Evolutionary conservation across 2,329 filamentous ascomycete species (phyloP).

Genomic region (Colletotrichum karsti): DNA sequence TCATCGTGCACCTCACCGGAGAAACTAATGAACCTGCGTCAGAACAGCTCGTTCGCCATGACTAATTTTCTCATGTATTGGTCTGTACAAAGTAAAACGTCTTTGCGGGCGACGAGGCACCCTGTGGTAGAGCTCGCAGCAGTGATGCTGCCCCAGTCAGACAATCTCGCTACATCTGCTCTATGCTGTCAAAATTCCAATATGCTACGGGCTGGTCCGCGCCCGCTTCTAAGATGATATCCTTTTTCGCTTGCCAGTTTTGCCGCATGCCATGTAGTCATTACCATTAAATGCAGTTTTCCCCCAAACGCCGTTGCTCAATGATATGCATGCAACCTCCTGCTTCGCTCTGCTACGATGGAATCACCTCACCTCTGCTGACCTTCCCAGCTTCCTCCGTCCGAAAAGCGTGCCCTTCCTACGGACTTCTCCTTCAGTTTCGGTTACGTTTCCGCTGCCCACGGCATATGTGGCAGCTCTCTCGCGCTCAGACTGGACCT

Average conservation of each 20-base stretch:
- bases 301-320: slow-evolving; percentile 28
- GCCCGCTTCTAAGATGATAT: slow-evolving; percentile 13
- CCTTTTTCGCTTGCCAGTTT: slow-evolving; percentile 14
- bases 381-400: slow-evolving; percentile 43
- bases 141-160: slow-evolving; percentile 6
- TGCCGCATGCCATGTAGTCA: slow-evolving; percentile 27
- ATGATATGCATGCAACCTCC: slow-evolving; percentile 18
- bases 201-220: slow-evolving; percentile 2
- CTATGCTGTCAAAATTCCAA: slow-evolving; percentile 3
- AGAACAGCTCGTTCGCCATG: too few species aligned
- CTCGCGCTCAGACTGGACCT: slow-evolving; percentile 51
- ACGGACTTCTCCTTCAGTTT: slow-evolving; percentile 41
- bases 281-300: slow-evolving; percentile 32
- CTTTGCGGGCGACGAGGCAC: background rate
- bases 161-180: slow-evolving; percentile 2
- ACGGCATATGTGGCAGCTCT: slow-evolving; percentile 33
- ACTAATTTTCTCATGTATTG: background rate
- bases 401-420: slow-evolving; percentile 57
- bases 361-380: slow-evolving; percentile 20
- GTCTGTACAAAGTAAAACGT: slow-evolving; percentile 14
- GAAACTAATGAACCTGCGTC: too few species aligned
- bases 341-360: background rate
- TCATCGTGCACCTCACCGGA: too few species aligned
- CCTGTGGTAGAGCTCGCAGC: slow-evolving; percentile 4
- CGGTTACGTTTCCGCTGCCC: slow-evolving; percentile 41